Evolutionary conservation across 805 yeast genomes (phyloP).

Genomic region (Saccharomycopsis capsularis): DNA sequence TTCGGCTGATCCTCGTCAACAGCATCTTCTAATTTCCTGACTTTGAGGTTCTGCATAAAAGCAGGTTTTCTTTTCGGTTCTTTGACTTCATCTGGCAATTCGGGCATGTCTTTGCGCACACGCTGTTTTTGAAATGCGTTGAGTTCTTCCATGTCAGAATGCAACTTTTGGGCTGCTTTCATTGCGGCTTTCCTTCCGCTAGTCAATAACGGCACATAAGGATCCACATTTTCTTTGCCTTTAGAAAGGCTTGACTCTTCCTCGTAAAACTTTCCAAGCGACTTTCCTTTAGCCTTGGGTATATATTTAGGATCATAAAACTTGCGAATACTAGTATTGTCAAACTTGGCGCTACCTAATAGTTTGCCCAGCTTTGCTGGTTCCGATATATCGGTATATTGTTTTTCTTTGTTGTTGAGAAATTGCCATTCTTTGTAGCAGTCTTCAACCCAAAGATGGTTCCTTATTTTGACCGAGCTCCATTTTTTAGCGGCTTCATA

Average conservation of each 20-base stretch:
- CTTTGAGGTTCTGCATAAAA: constrained; percentile 16
- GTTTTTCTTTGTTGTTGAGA: constrained; percentile 46
- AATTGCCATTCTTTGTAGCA: constrained; percentile 56
- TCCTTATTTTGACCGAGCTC: constrained; percentile 52
- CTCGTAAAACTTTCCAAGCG: constrained; percentile 19
- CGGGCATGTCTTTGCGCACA: constrained; percentile 32
- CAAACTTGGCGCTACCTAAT: constrained; percentile 20
- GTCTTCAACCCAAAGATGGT: constrained; percentile 87
- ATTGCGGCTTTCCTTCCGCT: constrained; percentile 52
- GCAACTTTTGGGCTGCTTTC: constrained; percentile 60
- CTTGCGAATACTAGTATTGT: constrained; percentile 1
- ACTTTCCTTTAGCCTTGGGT: constrained; percentile 2
- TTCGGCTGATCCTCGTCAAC: neutral
- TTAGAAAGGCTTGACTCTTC: neutral
- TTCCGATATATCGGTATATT: constrained; percentile 36
- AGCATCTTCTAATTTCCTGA: neutral
- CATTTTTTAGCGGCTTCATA: constrained; percentile 66
- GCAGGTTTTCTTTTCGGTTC: constrained; percentile 4
- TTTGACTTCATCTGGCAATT: constrained; percentile 35
- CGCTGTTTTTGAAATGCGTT: constrained; percentile 55
- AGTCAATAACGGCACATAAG: constrained; percentile 11
- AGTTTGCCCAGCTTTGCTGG: constrained; percentile 28
- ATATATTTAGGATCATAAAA: constrained; percentile 15
- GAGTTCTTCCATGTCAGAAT: constrained; percentile 60
- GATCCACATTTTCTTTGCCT: neutral